phyloP scores from a whole-genome alignment of 306 rosid genomes.

The Cotoneaster glaucophyllus region DNA sequence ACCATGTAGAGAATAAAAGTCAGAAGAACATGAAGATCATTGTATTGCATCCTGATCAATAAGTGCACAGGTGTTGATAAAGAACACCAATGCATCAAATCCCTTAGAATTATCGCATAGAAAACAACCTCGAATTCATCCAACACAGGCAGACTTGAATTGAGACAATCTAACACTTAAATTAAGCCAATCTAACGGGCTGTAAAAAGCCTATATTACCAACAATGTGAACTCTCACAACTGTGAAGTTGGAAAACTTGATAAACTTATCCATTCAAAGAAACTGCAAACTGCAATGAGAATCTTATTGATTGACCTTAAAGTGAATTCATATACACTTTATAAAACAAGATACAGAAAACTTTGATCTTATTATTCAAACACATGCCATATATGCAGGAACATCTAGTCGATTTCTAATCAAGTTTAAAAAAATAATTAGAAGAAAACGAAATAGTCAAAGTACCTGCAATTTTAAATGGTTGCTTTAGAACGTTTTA shows the following conservation, averaged over 20 bases:
- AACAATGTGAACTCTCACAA: not conserved
- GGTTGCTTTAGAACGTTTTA: constrained; percentile 32
- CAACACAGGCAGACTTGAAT: not conserved
- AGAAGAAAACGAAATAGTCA: not conserved
- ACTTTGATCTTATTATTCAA: not conserved
- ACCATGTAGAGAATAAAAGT: not conserved
- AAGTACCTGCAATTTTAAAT: not conserved
- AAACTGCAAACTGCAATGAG: not conserved
- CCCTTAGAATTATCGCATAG: not conserved
- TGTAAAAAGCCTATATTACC: not conserved
- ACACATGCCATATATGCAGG: not conserved
- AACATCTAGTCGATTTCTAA: not conserved
- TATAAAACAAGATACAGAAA: not conserved
- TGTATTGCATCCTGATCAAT: not conserved
- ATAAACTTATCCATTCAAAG: not conserved
- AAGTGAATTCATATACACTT: not conserved
- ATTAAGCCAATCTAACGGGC: not conserved
- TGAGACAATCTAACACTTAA: too few species aligned
- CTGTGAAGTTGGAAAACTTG: not conserved
- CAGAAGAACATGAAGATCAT: not conserved
- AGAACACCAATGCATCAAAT: not conserved
- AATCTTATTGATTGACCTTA: not conserved
- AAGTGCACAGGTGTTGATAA: not conserved
- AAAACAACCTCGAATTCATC: not conserved
- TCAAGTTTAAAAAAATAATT: not conserved